Conservation (phyloP, 139 green algal species). For the Pleodorina starrii region DNA sequence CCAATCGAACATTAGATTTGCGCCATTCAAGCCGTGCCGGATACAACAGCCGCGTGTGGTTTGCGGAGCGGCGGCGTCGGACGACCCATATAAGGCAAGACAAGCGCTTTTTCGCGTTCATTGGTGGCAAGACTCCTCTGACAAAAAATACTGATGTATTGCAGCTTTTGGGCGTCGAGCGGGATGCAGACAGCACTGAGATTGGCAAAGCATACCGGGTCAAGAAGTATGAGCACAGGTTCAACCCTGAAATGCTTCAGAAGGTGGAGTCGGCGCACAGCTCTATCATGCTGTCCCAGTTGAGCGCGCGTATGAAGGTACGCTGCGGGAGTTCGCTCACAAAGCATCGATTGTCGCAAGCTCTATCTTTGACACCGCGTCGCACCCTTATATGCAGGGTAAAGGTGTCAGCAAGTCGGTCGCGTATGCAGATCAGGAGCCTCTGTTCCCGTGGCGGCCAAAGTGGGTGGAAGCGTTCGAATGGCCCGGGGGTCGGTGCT, state of each 20-base stretch:
- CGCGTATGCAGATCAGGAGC: conserved; percentile 69
- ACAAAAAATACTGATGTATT: neutral
- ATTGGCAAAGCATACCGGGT: conserved; percentile 57
- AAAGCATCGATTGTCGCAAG: too few relatives aligned
- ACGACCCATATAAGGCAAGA: conserved; percentile 43
- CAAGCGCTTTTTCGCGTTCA: neutral
- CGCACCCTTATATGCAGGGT: too few relatives aligned
- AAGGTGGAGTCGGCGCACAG: conserved; percentile 68
- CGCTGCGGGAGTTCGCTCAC: neutral
- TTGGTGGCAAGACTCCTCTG: too few relatives aligned
- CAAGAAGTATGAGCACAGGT: conserved; percentile 59
- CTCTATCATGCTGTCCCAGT: conserved; percentile 60
- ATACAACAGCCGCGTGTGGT: neutral
- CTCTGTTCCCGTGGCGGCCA: conserved; percentile 72
- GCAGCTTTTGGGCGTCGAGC: conserved; percentile 67
- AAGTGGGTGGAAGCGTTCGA: conserved; percentile 54
- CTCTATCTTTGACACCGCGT: too few relatives aligned
- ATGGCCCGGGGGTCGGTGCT: neutral
- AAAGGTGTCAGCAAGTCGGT: conserved; percentile 58
- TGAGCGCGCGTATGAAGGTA: conserved; percentile 66
- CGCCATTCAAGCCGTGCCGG: conserved; percentile 10
- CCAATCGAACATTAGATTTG: neutral
- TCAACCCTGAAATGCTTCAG: conserved; percentile 45
- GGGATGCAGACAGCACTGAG: conserved; percentile 57
- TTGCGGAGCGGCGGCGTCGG: neutral